Percentiles rank a stretch among this genome's conserved stretches.
Evolutionary conservation across 257 asterid genomes (phyloP).

Genomic region (Cynanchum wilfordii): DNA sequence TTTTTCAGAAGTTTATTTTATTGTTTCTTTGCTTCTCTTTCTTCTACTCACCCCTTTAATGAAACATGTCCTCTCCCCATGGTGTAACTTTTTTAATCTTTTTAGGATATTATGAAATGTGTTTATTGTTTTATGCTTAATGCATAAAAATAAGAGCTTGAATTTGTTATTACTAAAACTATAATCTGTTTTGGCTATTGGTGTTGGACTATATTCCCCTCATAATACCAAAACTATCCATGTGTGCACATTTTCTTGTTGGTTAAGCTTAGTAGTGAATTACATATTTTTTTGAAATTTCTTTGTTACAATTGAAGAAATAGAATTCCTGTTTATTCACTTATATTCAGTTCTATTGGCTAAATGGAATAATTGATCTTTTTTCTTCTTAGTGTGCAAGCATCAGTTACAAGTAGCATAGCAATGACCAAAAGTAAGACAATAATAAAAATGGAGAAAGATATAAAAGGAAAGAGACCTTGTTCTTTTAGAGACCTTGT

Average conservation of each 20-base stretch:
- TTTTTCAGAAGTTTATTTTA: neutral
- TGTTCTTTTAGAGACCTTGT: too few relatives aligned
- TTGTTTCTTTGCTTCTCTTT: neutral
- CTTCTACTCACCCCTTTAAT: neutral
- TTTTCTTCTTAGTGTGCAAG: conserved; percentile 70
- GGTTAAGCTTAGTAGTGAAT: neutral
- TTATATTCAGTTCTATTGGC: neutral
- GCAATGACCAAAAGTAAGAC: conserved; percentile 74
- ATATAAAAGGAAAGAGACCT: too few relatives aligned
- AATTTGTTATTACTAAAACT: neutral
- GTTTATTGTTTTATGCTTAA: neutral
- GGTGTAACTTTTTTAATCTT: neutral
- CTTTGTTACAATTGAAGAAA: neutral
- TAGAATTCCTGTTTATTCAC: neutral
- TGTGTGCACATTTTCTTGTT: neutral
- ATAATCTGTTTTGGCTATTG: neutral
- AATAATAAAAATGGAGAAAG: conserved; percentile 79
- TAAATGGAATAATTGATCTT: conserved; percentile 14
- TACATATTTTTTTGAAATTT: neutral
- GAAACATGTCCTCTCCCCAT: neutral
- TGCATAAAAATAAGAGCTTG: neutral
- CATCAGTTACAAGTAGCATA: conserved; percentile 87
- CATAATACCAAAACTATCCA: neutral
- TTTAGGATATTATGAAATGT: neutral
- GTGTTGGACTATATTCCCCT: neutral